These are phyloP conservation scores for Vachellia pachyceras DNA, from an alignment of 306 rosid species.

Conservation along the genomic window DNA sequence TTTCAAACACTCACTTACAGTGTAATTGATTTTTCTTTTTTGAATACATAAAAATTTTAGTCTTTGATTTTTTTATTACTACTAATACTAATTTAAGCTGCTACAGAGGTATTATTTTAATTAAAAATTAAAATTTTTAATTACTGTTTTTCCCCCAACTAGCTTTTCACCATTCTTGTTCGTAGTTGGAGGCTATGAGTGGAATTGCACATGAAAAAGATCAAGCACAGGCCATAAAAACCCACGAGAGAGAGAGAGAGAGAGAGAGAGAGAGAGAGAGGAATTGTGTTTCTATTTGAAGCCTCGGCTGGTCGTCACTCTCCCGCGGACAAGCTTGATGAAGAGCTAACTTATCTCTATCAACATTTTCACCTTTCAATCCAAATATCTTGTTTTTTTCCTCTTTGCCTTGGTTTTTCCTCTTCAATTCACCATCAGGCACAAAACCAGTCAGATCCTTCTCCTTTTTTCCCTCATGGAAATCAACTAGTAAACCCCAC, in stretches of 20 bases:
- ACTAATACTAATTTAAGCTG: no score
- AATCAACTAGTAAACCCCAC: background rate
- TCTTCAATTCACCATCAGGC: background rate
- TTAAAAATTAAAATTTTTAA: no score
- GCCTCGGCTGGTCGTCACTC: slow-evolving; percentile 50
- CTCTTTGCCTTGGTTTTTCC: background rate
- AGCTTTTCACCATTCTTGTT: no score
- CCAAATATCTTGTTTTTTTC: slow-evolving; percentile 22
- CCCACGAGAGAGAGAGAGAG: background rate
- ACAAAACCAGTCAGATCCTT: slow-evolving; percentile 2
- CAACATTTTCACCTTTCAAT: slow-evolving; percentile 13
- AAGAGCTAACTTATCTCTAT: slow-evolving; percentile 41
- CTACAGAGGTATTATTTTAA: no score
- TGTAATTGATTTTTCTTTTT: no score
- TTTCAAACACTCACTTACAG: no score
- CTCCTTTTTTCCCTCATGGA: slow-evolving; percentile 15
- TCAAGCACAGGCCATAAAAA: background rate
- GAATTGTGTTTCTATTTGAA: slow-evolving; percentile 47
- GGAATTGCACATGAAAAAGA: background rate
- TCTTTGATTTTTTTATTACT: no score
- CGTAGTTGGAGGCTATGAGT: background rate
- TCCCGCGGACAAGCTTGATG: slow-evolving; percentile 46
- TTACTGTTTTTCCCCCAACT: no score
- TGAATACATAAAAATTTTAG: no score
- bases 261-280: background rate